Conservation (phyloP, 345 rosid species). For the Syzygium aqueum region DNA sequence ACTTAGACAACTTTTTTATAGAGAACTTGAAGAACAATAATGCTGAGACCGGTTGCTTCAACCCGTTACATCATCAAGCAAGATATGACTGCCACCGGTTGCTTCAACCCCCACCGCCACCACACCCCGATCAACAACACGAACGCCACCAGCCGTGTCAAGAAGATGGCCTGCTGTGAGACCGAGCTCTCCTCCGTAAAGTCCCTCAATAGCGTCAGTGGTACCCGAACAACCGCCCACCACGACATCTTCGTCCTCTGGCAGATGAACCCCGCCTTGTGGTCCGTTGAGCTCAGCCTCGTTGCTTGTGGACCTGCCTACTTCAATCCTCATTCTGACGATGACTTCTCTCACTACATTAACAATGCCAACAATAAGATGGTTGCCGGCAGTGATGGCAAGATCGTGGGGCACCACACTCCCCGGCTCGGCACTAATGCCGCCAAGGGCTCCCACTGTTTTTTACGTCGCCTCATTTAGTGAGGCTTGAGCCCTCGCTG, state of each 20-base stretch:
- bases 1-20: no score
- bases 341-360: no score
- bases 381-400: slow-evolving; percentile 78
- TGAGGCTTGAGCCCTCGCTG: neutral
- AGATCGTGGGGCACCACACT: slow-evolving; percentile 80
- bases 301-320: slow-evolving; percentile 10
- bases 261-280: slow-evolving; percentile 95
- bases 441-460: slow-evolving; percentile 89
- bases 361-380: slow-evolving; percentile 31
- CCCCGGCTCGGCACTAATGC: slow-evolving; percentile 91
- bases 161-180: slow-evolving; percentile 73
- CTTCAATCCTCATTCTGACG: neutral
- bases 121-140: slow-evolving; percentile 17
- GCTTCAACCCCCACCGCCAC: slow-evolving; percentile 21
- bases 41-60: no score
- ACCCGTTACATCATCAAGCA: slow-evolving; percentile 74
- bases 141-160: slow-evolving; percentile 63
- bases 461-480: slow-evolving; percentile 80
- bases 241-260: slow-evolving; percentile 66
- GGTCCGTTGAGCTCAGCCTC: slow-evolving; percentile 81
- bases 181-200: slow-evolving; percentile 72
- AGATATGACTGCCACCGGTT: slow-evolving; percentile 69
- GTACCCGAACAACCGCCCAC: no score
- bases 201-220: slow-evolving; percentile 41
- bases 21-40: no score